Evolutionary conservation across 2,329 filamentous ascomycete species (phyloP), one percentile per base, ranked within the genome.

Genomic region (Rachicladosporium sp.): DNA sequence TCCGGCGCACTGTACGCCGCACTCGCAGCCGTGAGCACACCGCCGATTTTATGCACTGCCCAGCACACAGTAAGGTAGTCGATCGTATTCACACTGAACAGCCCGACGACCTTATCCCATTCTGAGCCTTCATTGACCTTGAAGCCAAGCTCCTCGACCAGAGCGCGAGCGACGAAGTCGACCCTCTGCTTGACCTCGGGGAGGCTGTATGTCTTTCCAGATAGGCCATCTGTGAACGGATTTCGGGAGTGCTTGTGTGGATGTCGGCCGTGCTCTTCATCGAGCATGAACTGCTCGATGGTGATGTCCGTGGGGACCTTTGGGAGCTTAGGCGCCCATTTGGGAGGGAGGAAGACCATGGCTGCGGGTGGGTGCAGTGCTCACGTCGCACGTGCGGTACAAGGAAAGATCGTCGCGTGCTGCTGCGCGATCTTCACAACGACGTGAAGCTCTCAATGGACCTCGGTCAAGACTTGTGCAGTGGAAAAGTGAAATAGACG

Each of bases 21-120:
- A 56, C 83, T 88, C 41, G 81, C 82, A 2, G 82, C 80, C 1
- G 78, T 80, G 42, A 79, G 71, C 41, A 89, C 71, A 44, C 82
- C 84, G n/a, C 77, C 77, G 10, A 88, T 63, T 41, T 80, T 72
- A 57, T 89, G 84, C 10, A 82, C 70, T 3, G 83, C 80, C 70
- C 82, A 85, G 31, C 74, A 74, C 23, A 86, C 62, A 4, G 82
- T 75, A 44, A 87, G 63, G 38, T 80, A 84, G 59, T 91, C 83
- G 46, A 91, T 76, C 74, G 83, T 85, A 56, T 93, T 93, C 43
- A 87, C 61, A n/a, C 80, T 79, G 62, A 84, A 93, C 21, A 88
- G 66, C 4, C 70, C 80, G 35, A 85, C 66, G 15, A 88, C 81
- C 58, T 87, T 86, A 52, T 91, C 83, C 80, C 80, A 91, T 56